Percentiles rank a stretch among this genome's conserved stretches.
phyloP scores from a whole-genome alignment of 495 filamentous ascomycete species.

The Aspergillus panamensis region DNA sequence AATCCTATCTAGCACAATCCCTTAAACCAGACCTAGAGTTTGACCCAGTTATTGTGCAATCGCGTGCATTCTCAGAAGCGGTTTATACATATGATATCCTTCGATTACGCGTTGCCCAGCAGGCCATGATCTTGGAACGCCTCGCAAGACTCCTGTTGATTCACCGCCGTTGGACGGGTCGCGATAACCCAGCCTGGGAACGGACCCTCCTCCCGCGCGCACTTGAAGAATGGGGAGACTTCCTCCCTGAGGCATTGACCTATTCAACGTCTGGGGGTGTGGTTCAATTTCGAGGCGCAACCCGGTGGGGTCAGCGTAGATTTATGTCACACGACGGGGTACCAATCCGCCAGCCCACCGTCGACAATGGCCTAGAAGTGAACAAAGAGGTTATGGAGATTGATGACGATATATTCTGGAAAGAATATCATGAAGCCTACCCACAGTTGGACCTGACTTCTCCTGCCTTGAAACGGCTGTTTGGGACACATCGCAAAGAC shows the following conservation, averaged over 20 bases:
- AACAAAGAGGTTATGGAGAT: constrained; percentile 12
- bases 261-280: constrained; percentile 32
- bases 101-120: constrained; percentile 33
- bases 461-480: constrained; percentile 26
- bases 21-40: not conserved
- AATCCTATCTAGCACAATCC: constrained; percentile 22
- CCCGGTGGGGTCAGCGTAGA: constrained; percentile 6
- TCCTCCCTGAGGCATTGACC: constrained; percentile 36
- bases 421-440: not conserved
- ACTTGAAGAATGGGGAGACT: constrained; percentile 48
- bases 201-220: constrained; percentile 38
- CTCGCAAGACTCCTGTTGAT: constrained; percentile 21
- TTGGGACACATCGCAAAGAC: not conserved
- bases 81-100: constrained; percentile 38
- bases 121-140: constrained; percentile 23
- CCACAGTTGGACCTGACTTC: constrained; percentile 17
- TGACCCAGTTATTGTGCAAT: constrained; percentile 22
- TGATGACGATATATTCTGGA: constrained; percentile 27
- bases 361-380: constrained; percentile 5
- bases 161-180: constrained; percentile 23
- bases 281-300: constrained; percentile 23
- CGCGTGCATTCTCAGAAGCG: constrained; percentile 32
- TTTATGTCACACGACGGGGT: constrained; percentile 13
- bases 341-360: constrained; percentile 20
- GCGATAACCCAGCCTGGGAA: constrained; percentile 25